These are phyloP conservation scores for Xylaria curta DNA, from an alignment of 495 filamentous ascomycete species.

Conservation along the genomic window DNA sequence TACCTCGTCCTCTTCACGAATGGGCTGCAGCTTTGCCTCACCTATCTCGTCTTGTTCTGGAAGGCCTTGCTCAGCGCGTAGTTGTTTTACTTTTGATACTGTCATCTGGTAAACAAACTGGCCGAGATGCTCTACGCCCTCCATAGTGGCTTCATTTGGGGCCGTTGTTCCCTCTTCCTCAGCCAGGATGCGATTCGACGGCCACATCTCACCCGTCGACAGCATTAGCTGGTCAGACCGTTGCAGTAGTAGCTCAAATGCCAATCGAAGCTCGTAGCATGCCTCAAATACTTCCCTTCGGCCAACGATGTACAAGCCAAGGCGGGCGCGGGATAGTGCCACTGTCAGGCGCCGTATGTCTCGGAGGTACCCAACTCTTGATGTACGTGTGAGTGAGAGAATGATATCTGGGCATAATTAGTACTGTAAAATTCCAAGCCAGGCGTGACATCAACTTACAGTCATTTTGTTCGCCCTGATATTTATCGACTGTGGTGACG, in stretches of 20 bases:
- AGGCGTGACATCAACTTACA: slow-evolving; percentile 64
- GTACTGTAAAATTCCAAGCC: slow-evolving; percentile 32
- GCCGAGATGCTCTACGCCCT: slow-evolving; percentile 90
- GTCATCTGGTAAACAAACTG: slow-evolving; percentile 99
- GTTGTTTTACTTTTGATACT: slow-evolving; percentile 71
- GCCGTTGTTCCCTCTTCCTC: slow-evolving; percentile 62
- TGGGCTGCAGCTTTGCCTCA: slow-evolving; percentile 27
- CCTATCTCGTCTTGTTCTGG: slow-evolving; percentile 31
- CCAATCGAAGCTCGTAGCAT: slow-evolving; percentile 84
- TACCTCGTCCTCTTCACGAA: slow-evolving; percentile 48
- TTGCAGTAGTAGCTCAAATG: slow-evolving; percentile 75
- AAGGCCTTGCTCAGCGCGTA: slow-evolving; percentile 51
- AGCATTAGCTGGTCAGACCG: slow-evolving; percentile 80
- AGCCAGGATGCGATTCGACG: slow-evolving; percentile 64
- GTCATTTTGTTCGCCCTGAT: slow-evolving; percentile 99
- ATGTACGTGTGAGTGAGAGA: slow-evolving; percentile 87
- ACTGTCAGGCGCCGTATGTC: slow-evolving; percentile 94
- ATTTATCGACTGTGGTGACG: slow-evolving; percentile 96
- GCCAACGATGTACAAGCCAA: slow-evolving; percentile 93
- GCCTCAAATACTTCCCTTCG: slow-evolving; percentile 88
- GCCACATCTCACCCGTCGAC: slow-evolving; percentile 85
- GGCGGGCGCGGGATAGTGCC: slow-evolving; percentile 89
- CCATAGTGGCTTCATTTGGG: slow-evolving; percentile 70
- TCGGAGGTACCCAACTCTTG: slow-evolving; percentile 88
- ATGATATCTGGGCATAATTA: slow-evolving; percentile 72